These are phyloP conservation scores for Botrytis sinoallii DNA, from an alignment of 2,329 filamentous ascomycete genomes.

Conservation along the genomic window DNA sequence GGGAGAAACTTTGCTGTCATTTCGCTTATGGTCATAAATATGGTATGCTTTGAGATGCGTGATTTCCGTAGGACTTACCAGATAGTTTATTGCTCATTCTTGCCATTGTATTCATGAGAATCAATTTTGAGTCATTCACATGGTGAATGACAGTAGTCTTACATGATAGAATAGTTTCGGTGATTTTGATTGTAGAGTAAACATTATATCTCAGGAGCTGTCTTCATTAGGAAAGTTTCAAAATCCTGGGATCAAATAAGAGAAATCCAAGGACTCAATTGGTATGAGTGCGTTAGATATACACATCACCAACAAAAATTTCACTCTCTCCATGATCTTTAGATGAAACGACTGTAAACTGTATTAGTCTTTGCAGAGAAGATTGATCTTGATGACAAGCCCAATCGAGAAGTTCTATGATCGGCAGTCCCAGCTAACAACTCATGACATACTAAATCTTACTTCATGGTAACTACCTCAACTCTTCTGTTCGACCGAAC, in stretches of 20 bases:
- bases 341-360: not conserved
- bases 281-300: not conserved
- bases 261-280: not conserved
- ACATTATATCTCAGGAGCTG: not conserved
- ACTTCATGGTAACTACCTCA: not conserved
- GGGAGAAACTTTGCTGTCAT: not conserved
- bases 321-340: not conserved
- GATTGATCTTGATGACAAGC: not conserved
- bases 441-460: not conserved
- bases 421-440: not conserved
- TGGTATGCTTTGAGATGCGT: not conserved
- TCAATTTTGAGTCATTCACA: no score
- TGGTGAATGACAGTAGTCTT: not conserved
- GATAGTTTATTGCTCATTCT: not conserved
- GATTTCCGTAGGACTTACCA: not conserved
- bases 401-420: not conserved
- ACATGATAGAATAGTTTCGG: not conserved
- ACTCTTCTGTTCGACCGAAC: not conserved
- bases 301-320: not conserved
- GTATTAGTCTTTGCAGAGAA: not conserved
- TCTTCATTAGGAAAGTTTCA: not conserved
- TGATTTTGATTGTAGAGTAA: not conserved
- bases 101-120: not conserved
- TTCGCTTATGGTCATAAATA: not conserved
- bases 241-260: not conserved